Conservation (phyloP, 75 land plant genomes). For the Sequoia sempervirens region DNA sequence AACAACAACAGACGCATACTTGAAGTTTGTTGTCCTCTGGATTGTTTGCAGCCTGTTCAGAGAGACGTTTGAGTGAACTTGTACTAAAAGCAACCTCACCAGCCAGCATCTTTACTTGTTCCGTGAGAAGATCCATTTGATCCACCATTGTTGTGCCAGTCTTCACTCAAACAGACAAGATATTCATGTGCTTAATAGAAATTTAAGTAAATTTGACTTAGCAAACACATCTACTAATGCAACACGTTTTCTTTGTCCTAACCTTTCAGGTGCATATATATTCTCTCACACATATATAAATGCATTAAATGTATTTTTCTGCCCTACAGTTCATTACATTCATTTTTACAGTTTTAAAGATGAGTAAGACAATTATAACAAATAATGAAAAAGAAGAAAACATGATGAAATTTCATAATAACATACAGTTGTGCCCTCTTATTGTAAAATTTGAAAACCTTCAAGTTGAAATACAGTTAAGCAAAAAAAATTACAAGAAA, state of each 20-base stretch:
- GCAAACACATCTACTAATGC: neutral
- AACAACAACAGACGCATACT: constrained; percentile 27
- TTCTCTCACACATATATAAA: neutral
- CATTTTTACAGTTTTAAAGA: neutral
- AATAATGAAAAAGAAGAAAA: neutral
- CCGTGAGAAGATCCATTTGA: constrained; percentile 83
- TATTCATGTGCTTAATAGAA: neutral
- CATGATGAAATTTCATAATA: too few relatives aligned
- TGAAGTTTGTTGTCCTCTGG: constrained; percentile 68
- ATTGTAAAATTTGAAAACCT: neutral
- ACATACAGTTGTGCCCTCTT: neutral
- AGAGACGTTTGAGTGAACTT: constrained; percentile 78
- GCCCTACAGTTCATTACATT: too few relatives aligned
- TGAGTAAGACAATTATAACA: neutral
- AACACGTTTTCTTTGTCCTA: neutral
- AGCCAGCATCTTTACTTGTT: constrained; percentile 96
- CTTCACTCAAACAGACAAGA: constrained; percentile 18
- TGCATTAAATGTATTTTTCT: neutral
- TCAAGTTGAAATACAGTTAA: neutral
- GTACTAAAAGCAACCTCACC: constrained; percentile 90
- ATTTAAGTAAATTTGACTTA: neutral
- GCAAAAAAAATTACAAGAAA: neutral
- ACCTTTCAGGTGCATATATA: neutral
- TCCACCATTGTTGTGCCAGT: constrained; percentile 64
- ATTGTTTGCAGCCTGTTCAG: constrained; percentile 75